Evolutionary conservation across 129 eudicot genomes (phyloP).

Genomic region (Lonicera japonica): DNA sequence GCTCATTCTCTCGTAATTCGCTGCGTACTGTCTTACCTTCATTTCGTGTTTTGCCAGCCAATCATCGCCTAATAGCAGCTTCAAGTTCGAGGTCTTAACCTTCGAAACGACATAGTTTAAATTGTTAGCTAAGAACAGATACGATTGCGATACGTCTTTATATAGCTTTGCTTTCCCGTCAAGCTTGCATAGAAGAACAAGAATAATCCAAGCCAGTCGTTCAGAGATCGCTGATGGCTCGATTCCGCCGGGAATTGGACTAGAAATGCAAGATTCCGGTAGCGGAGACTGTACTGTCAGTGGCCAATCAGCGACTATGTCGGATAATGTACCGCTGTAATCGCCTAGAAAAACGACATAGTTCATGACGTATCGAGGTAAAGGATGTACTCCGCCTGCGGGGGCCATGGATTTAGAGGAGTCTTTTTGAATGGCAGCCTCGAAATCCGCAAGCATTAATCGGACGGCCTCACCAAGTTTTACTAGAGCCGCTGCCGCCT

Average conservation of each 20-base stretch:
- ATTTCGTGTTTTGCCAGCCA: constrained; percentile 57
- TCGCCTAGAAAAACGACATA: constrained; percentile 59
- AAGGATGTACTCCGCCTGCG: constrained; percentile 78
- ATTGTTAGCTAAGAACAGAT: constrained; percentile 75
- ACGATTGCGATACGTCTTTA: constrained; percentile 69
- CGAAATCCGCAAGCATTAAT: constrained; percentile 55
- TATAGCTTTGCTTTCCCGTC: constrained; percentile 64
- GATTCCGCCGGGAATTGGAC: constrained; percentile 23
- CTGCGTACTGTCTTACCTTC: constrained; percentile 48
- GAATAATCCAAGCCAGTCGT: constrained; percentile 65
- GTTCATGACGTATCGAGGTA: constrained; percentile 87
- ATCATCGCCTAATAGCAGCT: constrained; percentile 51
- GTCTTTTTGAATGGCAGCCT: constrained; percentile 65
- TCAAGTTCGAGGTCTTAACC: constrained; percentile 42
- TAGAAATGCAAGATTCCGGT: constrained; percentile 62
- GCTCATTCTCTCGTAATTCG: constrained; percentile 68
- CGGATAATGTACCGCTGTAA: constrained; percentile 45
- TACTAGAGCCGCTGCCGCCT: constrained; percentile 34
- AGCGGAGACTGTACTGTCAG: constrained; percentile 35
- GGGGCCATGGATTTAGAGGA: constrained; percentile 36
- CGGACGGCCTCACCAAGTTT: constrained; percentile 61
- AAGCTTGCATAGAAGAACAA: constrained; percentile 73
- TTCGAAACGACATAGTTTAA: constrained; percentile 76
- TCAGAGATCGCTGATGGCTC: constrained; percentile 31
- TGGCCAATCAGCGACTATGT: constrained; percentile 60